Evolutionary conservation across 345 rosid species (phyloP), one percentile per base, ranked within the genome.

Genomic region (Aethionema arabicum): DNA sequence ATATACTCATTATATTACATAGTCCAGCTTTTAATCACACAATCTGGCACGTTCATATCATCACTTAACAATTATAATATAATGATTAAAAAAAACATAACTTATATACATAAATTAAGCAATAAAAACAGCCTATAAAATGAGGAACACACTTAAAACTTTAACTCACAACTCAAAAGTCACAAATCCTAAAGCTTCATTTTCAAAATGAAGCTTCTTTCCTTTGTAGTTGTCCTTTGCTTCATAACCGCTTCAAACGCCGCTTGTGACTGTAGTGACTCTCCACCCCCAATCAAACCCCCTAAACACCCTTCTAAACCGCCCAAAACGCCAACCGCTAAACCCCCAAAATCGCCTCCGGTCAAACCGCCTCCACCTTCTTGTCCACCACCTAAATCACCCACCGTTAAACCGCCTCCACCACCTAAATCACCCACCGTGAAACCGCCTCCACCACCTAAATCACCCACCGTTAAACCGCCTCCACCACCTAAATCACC

Each of bases 281-380:
- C 76, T 21, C 76, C 76, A 64, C 65, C 58, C 12, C 76, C 82
- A 1, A n/a, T 46, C 6, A 60, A 66, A 32, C 79, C 85, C 1
- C 88, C 88, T 7, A 67, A 58, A 47, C 79, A 48, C 32, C 78
- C 82, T 16, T 51, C 66, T 0, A 76, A 78, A 12, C 68, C 65
- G 31, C 81, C 86, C 30, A 69, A 61, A 16, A 78, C 72, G 0
- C 87, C 83, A 27, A 5, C 38, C 10, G 66, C 68, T 4, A 75
- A 70, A 32, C 79, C n/a, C 1, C 80, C 82, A 0, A 73, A 65
- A 14, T 74, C 82, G 6, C 78, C 77, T 3, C 16, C 6, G 6
- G 15, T 43, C 5, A 65, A 64, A 11, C 77, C 80, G 7, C 77
- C 66, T 2, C 27, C 35, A 7, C 83, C 80, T 0, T 78, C 77